phyloP scores from a whole-genome alignment of 768 basidiomycete genomes.

The Tulasnella sp. region DNA sequence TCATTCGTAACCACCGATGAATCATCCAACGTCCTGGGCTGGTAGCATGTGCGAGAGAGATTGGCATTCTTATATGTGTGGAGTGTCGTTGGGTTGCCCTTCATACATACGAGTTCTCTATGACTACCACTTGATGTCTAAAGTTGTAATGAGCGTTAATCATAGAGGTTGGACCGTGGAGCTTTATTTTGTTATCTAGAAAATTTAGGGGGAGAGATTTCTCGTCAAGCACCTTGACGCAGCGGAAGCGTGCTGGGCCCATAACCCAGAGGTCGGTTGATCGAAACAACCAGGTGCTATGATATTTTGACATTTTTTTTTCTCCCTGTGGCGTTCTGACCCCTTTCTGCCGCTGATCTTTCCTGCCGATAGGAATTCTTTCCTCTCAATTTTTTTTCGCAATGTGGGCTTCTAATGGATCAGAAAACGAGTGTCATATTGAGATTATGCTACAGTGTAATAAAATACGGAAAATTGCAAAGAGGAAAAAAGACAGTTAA shows the following conservation, averaged over 20 bases:
- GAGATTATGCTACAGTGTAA: background rate
- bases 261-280: slow-evolving; percentile 28
- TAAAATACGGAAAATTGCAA: background rate
- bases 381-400: background rate
- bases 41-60: background rate
- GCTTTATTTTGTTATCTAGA: background rate
- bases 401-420: background rate
- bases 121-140: background rate
- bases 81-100: background rate
- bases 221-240: slow-evolving; percentile 26
- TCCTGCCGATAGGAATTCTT: background rate
- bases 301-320: background rate
- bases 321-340: background rate
- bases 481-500: background rate
- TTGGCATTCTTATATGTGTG: background rate
- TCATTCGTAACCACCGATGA: background rate
- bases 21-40: background rate
- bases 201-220: background rate
- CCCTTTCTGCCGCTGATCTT: background rate
- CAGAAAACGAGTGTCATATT: background rate
- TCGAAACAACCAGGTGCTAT: slow-evolving; percentile 28
- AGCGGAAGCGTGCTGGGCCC: slow-evolving; percentile 29
- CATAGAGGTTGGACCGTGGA: no score
- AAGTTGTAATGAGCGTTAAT: no score
- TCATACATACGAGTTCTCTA: background rate